Evolutionary conservation across 805 yeast species (phyloP).

Genomic region (Cyberlindnera saturnus): DNA sequence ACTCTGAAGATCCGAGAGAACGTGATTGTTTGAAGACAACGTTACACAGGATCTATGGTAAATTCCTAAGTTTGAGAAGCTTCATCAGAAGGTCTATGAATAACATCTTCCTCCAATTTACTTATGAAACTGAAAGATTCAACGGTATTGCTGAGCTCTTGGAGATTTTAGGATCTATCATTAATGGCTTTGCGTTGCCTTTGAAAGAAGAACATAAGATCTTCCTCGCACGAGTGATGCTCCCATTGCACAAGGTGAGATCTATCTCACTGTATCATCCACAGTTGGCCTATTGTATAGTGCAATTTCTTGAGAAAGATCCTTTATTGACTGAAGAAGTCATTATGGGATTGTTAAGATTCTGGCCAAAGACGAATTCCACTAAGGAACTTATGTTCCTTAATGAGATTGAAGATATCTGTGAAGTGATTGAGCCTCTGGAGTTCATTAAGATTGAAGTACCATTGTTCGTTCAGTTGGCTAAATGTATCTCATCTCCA

Average conservation of each 20-base stretch:
- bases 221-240: constrained; percentile 75
- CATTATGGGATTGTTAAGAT: constrained; percentile 85
- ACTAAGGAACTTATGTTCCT: constrained; percentile 95
- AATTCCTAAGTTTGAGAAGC: constrained; percentile 81
- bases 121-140: constrained; percentile 91
- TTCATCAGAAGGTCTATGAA: constrained; percentile 87
- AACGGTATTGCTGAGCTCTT: constrained; percentile 93
- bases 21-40: constrained; percentile 94
- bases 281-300: constrained; percentile 93
- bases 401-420: constrained; percentile 93
- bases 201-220: constrained; percentile 95
- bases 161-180: constrained; percentile 92
- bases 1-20: constrained; percentile 94
- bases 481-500: constrained; percentile 88
- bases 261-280: constrained; percentile 90
- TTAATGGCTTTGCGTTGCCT: constrained; percentile 96
- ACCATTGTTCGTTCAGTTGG: constrained; percentile 88
- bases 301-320: constrained; percentile 94
- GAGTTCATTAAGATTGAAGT: constrained; percentile 90
- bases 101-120: constrained; percentile 88
- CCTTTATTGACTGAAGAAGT: constrained; percentile 91
- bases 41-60: constrained; percentile 92
- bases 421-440: constrained; percentile 90
- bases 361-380: constrained; percentile 94
- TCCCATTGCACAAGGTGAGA: constrained; percentile 91